A percentile compares a stretch with the other conserved stretches of the same genome.
Evolutionary conservation across 129 eudicot genomes (phyloP).

Genomic region (Escallonia herrerae): DNA sequence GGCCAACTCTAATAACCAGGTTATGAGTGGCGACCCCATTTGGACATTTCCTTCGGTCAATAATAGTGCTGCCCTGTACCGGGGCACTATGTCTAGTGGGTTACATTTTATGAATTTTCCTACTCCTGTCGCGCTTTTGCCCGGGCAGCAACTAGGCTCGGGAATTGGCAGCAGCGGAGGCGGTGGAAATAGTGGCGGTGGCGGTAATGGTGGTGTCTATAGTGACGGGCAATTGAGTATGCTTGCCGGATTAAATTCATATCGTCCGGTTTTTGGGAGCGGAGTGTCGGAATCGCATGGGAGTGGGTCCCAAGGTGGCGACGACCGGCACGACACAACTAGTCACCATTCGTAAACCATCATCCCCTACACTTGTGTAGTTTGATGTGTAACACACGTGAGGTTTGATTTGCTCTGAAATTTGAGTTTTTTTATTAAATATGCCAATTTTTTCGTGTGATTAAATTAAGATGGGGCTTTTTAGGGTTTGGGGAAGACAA

Average conservation of each 20-base stretch:
- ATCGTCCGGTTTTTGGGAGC: slow-evolving; percentile 35
- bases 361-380: slow-evolving; percentile 24
- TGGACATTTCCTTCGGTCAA: slow-evolving; percentile 81
- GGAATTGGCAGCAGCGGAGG: slow-evolving; percentile 10
- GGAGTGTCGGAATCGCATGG: slow-evolving; percentile 58
- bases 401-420: slow-evolving; percentile 59
- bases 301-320: slow-evolving; percentile 57
- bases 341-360: slow-evolving; percentile 53
- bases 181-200: slow-evolving; percentile 36
- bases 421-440: slow-evolving; percentile 7
- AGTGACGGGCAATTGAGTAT: slow-evolving; percentile 60
- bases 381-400: slow-evolving; percentile 81
- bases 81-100: slow-evolving; percentile 81
- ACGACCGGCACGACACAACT: slow-evolving; percentile 52
- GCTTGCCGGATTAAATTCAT: slow-evolving; percentile 58
- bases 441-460: slow-evolving; percentile 26
- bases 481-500: slow-evolving; percentile 18
- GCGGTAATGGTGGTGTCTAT: too few species aligned
- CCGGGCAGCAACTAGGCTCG: slow-evolving; percentile 46
- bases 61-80: slow-evolving; percentile 54
- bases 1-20: slow-evolving; percentile 60
- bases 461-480: slow-evolving; percentile 29
- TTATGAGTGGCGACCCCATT: slow-evolving; percentile 73
- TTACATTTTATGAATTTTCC: slow-evolving; percentile 94
- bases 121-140: slow-evolving; percentile 68